Conservation (phyloP, 345 rosid genomes). For the Eucalyptus marginata region DNA sequence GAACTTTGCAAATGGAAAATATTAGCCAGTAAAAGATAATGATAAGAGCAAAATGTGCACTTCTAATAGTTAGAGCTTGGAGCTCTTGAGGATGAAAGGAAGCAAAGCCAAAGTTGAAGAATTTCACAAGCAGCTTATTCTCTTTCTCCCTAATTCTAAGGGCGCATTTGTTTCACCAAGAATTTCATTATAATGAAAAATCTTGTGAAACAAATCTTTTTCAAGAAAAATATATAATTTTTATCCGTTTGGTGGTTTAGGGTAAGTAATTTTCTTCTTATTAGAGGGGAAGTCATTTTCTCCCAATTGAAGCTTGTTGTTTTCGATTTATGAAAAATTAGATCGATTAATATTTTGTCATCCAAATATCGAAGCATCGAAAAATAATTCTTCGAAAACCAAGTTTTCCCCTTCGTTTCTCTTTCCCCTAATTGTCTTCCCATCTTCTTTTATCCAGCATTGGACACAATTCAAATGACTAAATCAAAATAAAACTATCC, state of each 20-base stretch:
- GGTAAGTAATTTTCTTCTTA: background rate
- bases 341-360: accelerated
- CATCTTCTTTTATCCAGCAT: background rate
- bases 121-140: background rate
- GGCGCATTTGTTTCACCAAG: background rate
- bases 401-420: background rate
- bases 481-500: background rate
- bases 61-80: background rate
- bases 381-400: background rate
- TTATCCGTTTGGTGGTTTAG: background rate
- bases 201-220: background rate
- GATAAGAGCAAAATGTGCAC: background rate
- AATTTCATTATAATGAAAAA: background rate
- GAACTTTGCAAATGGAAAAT: background rate
- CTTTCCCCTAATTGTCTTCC: background rate
- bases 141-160: background rate
- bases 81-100: background rate
- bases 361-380: background rate
- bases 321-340: background rate
- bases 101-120: background rate
- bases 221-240: background rate
- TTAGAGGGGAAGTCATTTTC: background rate
- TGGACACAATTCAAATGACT: background rate
- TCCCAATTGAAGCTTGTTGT: background rate
- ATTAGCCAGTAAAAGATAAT: background rate